phyloP scores from a whole-genome alignment of 176 grass and related monocot species.

The Alloteropsis semialata region DNA sequence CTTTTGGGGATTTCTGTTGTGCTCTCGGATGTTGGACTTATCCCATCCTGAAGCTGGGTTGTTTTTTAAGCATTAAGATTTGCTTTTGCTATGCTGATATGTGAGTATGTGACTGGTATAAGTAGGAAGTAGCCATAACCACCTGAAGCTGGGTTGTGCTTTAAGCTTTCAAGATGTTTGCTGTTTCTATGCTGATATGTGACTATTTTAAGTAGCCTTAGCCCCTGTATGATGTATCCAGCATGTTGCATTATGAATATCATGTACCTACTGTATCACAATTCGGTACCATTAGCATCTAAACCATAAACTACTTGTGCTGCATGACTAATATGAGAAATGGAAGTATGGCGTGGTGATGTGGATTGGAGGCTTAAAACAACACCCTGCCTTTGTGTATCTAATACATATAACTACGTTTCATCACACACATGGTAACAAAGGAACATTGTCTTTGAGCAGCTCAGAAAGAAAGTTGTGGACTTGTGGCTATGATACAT shows the following conservation, averaged over 20 bases:
- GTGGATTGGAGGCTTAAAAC: not conserved
- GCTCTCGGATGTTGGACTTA: too few species aligned
- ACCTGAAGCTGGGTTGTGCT: not conserved
- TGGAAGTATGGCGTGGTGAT: not conserved
- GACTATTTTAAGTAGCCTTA: not conserved
- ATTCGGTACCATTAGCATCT: not conserved
- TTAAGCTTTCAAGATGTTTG: not conserved
- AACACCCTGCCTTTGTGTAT: not conserved
- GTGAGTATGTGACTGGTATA: not conserved
- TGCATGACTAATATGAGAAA: not conserved
- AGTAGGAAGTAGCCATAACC: not conserved
- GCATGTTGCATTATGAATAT: not conserved
- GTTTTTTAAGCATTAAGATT: not conserved
- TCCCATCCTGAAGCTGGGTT: not conserved
- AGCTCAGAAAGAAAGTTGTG: too few species aligned
- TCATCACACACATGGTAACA: not conserved
- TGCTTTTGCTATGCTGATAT: too few species aligned
- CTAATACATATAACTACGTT: not conserved
- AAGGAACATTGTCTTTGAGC: not conserved
- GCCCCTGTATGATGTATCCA: not conserved
- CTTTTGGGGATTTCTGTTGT: not conserved
- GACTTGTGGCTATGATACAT: not conserved
- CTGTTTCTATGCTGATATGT: not conserved
- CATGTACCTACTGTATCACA: not conserved
- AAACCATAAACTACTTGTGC: not conserved